phyloP scores from a whole-genome alignment of 2,329 filamentous ascomycete genomes.

The Verticillium nonalfalfae region DNA sequence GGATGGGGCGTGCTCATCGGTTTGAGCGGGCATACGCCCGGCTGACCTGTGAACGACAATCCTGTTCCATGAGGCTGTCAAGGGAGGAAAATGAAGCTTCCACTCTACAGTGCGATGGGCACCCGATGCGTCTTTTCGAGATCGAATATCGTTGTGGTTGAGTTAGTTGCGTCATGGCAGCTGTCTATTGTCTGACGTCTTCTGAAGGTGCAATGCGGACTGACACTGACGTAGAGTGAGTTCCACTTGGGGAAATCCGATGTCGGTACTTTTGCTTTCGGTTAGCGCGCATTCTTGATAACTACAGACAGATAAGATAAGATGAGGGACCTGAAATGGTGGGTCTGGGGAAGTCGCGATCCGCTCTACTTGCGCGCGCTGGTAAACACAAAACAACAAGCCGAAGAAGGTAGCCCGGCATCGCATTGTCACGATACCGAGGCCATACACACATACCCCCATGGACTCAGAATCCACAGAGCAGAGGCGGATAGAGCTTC shows the following conservation, averaged over 20 bases:
- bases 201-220: background rate
- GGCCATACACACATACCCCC: background rate
- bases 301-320: background rate
- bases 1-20: background rate
- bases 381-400: background rate
- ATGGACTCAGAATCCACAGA: slow-evolving; percentile 1
- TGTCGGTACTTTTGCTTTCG: background rate
- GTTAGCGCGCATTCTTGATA: background rate
- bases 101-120: too few relatives aligned
- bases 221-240: background rate
- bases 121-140: too few relatives aligned
- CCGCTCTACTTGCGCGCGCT: background rate
- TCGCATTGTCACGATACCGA: background rate
- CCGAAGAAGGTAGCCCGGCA: background rate
- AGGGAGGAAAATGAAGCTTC: background rate
- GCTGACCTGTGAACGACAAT: background rate
- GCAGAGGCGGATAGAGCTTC: slow-evolving; percentile 68
- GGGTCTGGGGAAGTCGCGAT: background rate
- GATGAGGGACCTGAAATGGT: background rate
- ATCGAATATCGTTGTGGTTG: background rate
- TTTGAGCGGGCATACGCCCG: background rate
- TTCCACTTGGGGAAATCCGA: background rate
- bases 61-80: background rate
- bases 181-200: background rate
- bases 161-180: background rate